A percentile compares a stretch with the other conserved stretches of the same genome.
phyloP scores from a whole-genome alignment of 192 early-diverging fungal genomes.

The Rhizoclosmatium globosum region DNA sequence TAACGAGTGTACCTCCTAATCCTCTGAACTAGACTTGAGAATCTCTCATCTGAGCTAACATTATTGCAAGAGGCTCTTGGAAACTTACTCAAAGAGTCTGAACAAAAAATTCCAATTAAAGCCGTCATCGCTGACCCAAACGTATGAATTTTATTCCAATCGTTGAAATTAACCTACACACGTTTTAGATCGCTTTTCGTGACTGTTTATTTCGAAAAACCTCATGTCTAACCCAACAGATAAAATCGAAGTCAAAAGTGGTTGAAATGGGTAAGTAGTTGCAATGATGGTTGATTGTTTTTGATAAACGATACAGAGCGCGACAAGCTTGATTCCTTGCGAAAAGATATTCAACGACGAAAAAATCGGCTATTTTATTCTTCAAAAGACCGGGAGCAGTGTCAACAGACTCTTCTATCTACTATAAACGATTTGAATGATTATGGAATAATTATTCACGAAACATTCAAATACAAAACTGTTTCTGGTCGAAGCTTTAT shows the following conservation, averaged over 20 bases:
- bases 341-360: constrained; percentile 16
- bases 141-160: too few species aligned
- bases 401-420: constrained; percentile 9
- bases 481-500: constrained; percentile 16
- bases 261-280: background rate
- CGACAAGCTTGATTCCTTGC: background rate
- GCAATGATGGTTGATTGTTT: background rate
- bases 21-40: background rate
- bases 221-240: background rate
- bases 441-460: background rate
- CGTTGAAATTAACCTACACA: too few species aligned
- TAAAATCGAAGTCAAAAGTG: background rate
- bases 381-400: constrained; percentile 21
- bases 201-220: too few species aligned
- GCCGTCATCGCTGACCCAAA: too few species aligned
- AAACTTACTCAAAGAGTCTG: too few species aligned
- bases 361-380: constrained; percentile 34
- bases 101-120: too few species aligned
- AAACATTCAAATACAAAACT: constrained; percentile 16
- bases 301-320: constrained; percentile 1
- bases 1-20: background rate
- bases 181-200: too few species aligned
- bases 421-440: constrained; percentile 2
- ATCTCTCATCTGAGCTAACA: background rate
- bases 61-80: background rate